Evolutionary conservation across 345 rosid species (phyloP).

Genomic region (Salix exigua): DNA sequence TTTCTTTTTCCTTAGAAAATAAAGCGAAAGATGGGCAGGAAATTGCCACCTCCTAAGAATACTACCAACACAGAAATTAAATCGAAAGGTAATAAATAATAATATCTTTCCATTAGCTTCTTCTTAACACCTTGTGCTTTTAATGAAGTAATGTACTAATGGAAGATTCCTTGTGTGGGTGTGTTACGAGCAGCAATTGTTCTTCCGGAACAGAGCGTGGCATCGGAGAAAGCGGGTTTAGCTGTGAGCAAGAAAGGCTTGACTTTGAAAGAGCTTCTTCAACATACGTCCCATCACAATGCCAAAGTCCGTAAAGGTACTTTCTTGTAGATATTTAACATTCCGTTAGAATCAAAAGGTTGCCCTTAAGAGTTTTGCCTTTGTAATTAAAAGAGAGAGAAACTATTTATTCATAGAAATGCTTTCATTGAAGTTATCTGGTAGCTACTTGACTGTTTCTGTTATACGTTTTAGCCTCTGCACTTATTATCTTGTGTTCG

Average conservation of each 20-base stretch:
- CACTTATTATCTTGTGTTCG: background rate
- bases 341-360: background rate
- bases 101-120: background rate
- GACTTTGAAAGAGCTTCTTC: slow-evolving; percentile 78
- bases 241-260: slow-evolving; percentile 91
- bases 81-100: slow-evolving; percentile 56
- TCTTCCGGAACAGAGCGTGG: slow-evolving; percentile 91
- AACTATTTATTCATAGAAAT: too few species aligned
- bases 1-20: slow-evolving; percentile 53
- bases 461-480: background rate
- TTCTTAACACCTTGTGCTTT: background rate
- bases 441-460: background rate
- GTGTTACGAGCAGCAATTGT: slow-evolving; percentile 55
- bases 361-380: background rate
- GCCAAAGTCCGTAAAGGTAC: slow-evolving; percentile 79
- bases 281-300: slow-evolving; percentile 77
- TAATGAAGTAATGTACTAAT: background rate
- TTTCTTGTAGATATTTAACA: background rate
- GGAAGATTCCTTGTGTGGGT: background rate
- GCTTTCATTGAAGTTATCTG: background rate
- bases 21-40: slow-evolving; percentile 81
- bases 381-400: background rate
- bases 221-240: slow-evolving; percentile 63
- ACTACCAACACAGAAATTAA: slow-evolving; percentile 82
- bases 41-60: slow-evolving; percentile 82